Conservation (phyloP, 192 early-diverging fungal species). For the Backusella mclennaniae region DNA sequence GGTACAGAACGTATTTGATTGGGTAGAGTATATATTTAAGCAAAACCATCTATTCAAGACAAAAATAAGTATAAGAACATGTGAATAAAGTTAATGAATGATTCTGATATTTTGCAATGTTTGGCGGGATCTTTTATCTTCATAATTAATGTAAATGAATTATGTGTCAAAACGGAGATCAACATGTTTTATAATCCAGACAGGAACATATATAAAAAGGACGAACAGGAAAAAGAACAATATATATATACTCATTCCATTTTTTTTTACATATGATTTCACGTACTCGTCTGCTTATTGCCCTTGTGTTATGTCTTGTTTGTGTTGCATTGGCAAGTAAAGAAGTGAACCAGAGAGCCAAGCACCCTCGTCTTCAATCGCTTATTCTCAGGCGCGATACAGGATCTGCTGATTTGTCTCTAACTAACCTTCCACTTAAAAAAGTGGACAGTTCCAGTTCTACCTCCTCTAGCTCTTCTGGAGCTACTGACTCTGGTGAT, state of each 20-base stretch:
- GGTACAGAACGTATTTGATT: neutral
- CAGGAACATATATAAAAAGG: neutral
- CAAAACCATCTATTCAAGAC: neutral
- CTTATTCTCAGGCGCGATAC: neutral
- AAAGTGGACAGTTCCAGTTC: neutral
- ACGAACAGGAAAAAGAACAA: neutral
- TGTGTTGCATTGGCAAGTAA: neutral
- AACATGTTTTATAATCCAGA: slow-evolving; percentile 5
- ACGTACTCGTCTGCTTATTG: neutral
- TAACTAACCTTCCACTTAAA: neutral
- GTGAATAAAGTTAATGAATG: neutral
- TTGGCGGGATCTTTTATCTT: neutral
- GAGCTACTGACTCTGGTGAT: neutral
- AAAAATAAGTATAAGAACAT: neutral
- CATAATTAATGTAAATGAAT: neutral
- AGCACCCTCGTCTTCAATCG: neutral
- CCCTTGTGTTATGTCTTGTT: neutral
- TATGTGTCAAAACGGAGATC: slow-evolving; percentile 6
- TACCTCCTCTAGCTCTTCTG: neutral
- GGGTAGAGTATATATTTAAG: neutral
- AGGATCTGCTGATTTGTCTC: neutral
- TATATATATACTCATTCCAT: neutral
- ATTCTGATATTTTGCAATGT: neutral
- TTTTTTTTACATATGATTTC: neutral
- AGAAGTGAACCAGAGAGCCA: neutral